Base-by-base conservation (phyloP, 1,284 basidiomycete genomes). In the Bjerkandera adusta region DNA sequence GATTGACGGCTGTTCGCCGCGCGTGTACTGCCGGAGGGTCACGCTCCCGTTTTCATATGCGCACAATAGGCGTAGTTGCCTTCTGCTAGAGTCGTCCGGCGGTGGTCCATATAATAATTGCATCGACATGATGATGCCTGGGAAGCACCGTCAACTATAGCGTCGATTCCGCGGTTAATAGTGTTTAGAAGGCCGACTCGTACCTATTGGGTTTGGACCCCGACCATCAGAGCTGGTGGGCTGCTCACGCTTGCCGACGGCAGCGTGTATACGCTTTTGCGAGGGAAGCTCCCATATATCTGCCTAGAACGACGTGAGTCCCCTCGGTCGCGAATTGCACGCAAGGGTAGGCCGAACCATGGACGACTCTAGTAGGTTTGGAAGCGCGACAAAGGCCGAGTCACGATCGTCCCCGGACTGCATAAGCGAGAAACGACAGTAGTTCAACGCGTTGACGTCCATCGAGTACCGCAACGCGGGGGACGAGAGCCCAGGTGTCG, bases 371-470 rank as follows among this genome's bases (percentile, higher is more conserved):
- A 92, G 75, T 6, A 95, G 72, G 61, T 94, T 93, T 0, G 92
- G 92, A 8, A 96, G 67, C 0, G 88, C 91, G 34, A 96, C 63
- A 37, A 90, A 63, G 1, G 80, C 83, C 32, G 67, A 50, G n/a
- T n/a, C n/a, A 1, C 15, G 49, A 51, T 52, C 51, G 41, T 53
- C 53, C 36, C 49, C 49, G n/a, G 32, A 24, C 21, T 34, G 60
- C 24, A 78, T 57, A 0, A 88, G 60, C 3, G 83, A 79, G 62
- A 95, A 93, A 1, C 84, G 80, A 66, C 92, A 95, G 61, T 89
- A 96, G 63, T 95, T 96, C 52, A 96, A 73, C 2, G 92, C 81
- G 62, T 96, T 97, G 49, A 92, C 83, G 57, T 90, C 87, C 64
- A 96, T 69, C 0, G 85, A 85, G 54, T 81, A 83, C 2, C 67